phyloP scores from a whole-genome alignment of 768 basidiomycete species.

The Suillus americanus region DNA sequence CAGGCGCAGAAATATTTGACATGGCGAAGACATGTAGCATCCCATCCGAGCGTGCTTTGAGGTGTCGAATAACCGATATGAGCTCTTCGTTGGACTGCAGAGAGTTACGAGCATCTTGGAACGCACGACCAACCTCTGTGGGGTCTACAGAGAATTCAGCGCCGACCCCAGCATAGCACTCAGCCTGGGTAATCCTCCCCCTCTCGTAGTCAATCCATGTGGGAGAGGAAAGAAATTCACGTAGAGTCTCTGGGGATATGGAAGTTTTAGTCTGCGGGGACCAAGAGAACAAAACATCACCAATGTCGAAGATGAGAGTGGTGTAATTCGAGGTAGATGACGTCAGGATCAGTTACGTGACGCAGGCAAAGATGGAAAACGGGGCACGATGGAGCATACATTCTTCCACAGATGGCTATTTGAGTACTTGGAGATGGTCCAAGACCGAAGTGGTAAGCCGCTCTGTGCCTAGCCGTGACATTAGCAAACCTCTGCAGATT shows the following conservation, averaged over 20 bases:
- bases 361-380: background rate
- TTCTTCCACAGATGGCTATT: background rate
- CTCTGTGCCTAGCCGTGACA: too few species aligned
- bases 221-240: constrained; percentile 41
- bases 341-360: background rate
- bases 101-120: constrained; percentile 49
- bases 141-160: constrained; percentile 38
- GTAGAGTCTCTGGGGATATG: constrained; percentile 41
- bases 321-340: constrained; percentile 3
- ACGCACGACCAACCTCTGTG: constrained; percentile 42
- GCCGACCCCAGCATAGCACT: constrained; percentile 43
- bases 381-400: background rate
- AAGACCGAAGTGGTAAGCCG: too few species aligned
- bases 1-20: constrained; percentile 59
- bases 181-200: constrained; percentile 42
- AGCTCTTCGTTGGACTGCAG: constrained; percentile 45
- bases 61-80: constrained; percentile 44
- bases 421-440: background rate
- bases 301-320: constrained; percentile 52
- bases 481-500: too few species aligned
- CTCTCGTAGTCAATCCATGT: constrained; percentile 58
- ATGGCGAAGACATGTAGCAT: constrained; percentile 49
- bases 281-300: constrained; percentile 59
- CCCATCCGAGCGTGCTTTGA: constrained; percentile 38
- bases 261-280: constrained; percentile 44